Evolutionary conservation across 495 filamentous ascomycete genomes (phyloP), one percentile per base, ranked within the genome.

Genomic region (Penicillium argentinense): DNA sequence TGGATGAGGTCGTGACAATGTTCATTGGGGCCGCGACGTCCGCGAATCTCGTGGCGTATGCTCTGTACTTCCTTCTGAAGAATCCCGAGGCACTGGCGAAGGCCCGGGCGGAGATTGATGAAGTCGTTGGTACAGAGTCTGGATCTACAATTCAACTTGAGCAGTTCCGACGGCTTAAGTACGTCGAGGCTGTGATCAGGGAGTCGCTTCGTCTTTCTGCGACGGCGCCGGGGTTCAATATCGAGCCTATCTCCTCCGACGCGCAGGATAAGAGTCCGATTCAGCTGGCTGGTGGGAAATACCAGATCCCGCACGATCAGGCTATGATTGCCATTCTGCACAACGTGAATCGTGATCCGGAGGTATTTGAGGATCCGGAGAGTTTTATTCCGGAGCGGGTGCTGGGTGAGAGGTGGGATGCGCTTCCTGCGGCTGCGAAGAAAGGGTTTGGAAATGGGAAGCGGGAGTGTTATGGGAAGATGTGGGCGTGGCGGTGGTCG

Each of bases 381-480:
- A 73, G 69, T 5, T 89, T 89, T 72, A 67, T 62, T 49, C 85
- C 85, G 0, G 83, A 87, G 66, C 74, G 85, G 16, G 86, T 89
- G 79, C 53, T 86, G 28, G 83, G 81, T 23, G 79, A 85, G 49
- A 66, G 71, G 12, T 88, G 83, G 58, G 78, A 83, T 8, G 63
- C 58, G 17, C 58, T 87, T 29, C 84, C 83, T 0, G 49, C 62
- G 4, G 78, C 71, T 0, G 81, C 79, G 6, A 86, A 83, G 78
- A 87, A 84, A 52, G 72, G 71, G 27, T 89, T 86, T 43, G 86
- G 86, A 2, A 87, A 87, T 47, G 86, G 86, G 14, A 83, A 83
- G 71, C 62, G 86, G 27, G 74, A 75, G 51, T 89, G 86, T 47
- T 77, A 84, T 34, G 86, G 85, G 4, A 78, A 75, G 53, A 60